Base-by-base conservation (phyloP, 2,329 filamentous ascomycete species). In the Nothophoma quercina region DNA sequence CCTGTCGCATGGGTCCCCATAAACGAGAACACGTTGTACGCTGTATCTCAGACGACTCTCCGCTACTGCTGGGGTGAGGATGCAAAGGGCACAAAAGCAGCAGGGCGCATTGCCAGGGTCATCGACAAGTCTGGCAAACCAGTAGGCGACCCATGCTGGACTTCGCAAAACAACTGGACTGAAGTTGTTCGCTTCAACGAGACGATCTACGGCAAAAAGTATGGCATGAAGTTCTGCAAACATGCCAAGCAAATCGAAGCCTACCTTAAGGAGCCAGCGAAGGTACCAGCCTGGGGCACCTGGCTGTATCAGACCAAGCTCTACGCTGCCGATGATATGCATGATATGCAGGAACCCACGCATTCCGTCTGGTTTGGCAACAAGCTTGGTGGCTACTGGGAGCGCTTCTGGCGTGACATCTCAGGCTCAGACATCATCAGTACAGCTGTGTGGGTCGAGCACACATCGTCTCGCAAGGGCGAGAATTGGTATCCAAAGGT, bases 71-170 rank as follows among this genome's bases (percentile, higher is more conserved):
- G 56, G 56, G 26, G 51, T 26, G 48, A 52, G 6, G 18, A 42
- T n/a, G 51, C 51, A 26, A 58, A 58, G 21, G 56, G 56, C 19
- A 58, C 56, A 13, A 58, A 58, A 29, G 51, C 47, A n/a, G 56
- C 47, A 2, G 56, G 56, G 5, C 43, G 56, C 7, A 53, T 58
- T 19, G 56, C 56, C 7, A 47, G 56, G 7, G 15, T 55, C 21
- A 58, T 58, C 7, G 44, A 55, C 23, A 50, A 39, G 7, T 6
- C 38, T 5, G 56, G 56, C 7, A 25, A 29, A 5, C 43, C 56
- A 5, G 51, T 58, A 16, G 56, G 56, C 13, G 44, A 52, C 12
- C 56, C 56, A 3, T 58, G 56, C 28, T 58, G 56, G 56, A 58
- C 56, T 3, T 38, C 35, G 22, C 51, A 58, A 18, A 58, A 46